Percentiles rank a stretch among this genome's conserved stretches.
Evolutionary conservation across 2,329 filamentous ascomycete species (phyloP).

Genomic region (Triangularia setosa): DNA sequence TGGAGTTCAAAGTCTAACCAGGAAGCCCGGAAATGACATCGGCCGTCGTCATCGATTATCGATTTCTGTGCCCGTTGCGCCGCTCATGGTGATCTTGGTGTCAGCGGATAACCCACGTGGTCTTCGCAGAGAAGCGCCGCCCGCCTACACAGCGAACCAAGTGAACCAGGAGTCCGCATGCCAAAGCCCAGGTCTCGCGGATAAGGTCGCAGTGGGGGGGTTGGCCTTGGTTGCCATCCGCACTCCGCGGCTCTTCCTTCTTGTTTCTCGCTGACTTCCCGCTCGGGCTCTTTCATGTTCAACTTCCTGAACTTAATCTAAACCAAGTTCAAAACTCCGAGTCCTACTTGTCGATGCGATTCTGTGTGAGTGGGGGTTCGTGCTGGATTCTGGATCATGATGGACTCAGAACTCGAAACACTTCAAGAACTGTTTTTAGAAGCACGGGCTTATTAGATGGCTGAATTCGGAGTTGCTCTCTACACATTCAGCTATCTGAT

Average conservation of each 20-base stretch:
- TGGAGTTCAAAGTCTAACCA: neutral
- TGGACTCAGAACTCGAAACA: neutral
- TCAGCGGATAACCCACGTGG: constrained; percentile 13
- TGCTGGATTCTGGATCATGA: neutral
- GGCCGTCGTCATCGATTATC: neutral
- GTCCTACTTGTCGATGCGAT: neutral
- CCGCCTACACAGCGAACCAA: neutral
- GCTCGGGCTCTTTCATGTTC: neutral
- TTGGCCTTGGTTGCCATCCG: neutral
- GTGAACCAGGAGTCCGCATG: neutral
- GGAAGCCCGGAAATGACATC: neutral
- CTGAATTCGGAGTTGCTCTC: neutral
- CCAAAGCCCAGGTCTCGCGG: neutral
- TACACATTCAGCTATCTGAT: neutral
- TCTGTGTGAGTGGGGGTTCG: neutral
- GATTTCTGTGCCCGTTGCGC: constrained; percentile 9
- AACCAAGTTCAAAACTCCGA: neutral
- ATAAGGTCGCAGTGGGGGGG: neutral
- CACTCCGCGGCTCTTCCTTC: neutral
- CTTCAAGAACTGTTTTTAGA: constrained; percentile 20
- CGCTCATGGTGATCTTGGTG: constrained; percentile 5
- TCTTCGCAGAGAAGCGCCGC: neutral
- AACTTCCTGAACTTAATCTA: neutral
- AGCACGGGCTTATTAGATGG: constrained; percentile 1
- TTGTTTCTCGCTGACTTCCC: neutral